Percentiles rank a stretch among this genome's conserved stretches.
These are phyloP conservation scores for Cystobasidium onofrii DNA, from an alignment of 768 basidiomycete genomes.

Conservation along the genomic window DNA sequence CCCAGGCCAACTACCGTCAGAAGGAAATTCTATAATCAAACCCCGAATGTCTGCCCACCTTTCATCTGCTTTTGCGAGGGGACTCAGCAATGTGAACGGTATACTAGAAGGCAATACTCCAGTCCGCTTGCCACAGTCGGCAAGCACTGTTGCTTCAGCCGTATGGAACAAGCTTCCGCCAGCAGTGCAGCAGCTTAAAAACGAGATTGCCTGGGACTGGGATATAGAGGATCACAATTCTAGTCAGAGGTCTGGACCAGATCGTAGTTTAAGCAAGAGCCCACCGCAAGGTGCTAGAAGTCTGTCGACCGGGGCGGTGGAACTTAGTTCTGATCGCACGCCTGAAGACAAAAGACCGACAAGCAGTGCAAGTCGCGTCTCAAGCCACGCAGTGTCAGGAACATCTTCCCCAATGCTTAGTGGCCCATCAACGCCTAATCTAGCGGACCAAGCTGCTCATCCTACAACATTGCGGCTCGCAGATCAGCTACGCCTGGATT, in stretches of 20 bases:
- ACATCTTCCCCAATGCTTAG: not conserved
- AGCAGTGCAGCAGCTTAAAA: slow-evolving; percentile 17
- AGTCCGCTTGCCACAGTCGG: slow-evolving; percentile 13
- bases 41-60: slow-evolving; percentile 2
- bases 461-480: slow-evolving; percentile 7
- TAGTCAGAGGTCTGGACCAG: not conserved
- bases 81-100: slow-evolving; percentile 22
- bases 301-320: slow-evolving; percentile 2
- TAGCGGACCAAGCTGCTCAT: slow-evolving; percentile 6
- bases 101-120: slow-evolving; percentile 11
- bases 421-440: not conserved
- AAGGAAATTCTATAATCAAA: not conserved
- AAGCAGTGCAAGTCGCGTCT: not conserved
- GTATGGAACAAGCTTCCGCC: slow-evolving; percentile 25
- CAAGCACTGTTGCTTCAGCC: slow-evolving; percentile 22
- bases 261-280: not conserved
- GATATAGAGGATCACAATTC: not conserved
- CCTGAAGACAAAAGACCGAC: not conserved
- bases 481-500: slow-evolving; percentile 25
- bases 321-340: not conserved
- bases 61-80: slow-evolving; percentile 4
- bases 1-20: not conserved
- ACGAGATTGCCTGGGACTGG: slow-evolving; percentile 12
- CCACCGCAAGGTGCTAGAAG: slow-evolving; percentile 11
- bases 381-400: not conserved